phyloP scores from a whole-genome alignment of 2,329 filamentous ascomycete species.

The Fusarium floridanum region DNA sequence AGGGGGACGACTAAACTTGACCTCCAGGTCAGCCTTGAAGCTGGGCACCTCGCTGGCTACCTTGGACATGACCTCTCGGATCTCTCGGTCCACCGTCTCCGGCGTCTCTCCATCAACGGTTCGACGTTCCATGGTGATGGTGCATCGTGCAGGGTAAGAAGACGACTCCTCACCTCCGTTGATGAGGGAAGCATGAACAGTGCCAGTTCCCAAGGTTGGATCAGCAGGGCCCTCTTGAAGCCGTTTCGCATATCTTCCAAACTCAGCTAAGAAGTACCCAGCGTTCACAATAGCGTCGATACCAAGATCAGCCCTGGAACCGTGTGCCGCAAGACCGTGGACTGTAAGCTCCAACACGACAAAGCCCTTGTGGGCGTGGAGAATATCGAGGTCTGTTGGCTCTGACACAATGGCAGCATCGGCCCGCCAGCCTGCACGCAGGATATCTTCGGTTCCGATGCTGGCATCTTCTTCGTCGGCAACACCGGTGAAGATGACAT shows the following conservation, averaged over 20 bases:
- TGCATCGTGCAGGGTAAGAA: constrained; percentile 64
- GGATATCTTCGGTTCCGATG: constrained; percentile 63
- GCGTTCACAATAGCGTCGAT: constrained; percentile 64
- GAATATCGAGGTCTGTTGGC: constrained; percentile 58
- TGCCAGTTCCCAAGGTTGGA: constrained; percentile 52
- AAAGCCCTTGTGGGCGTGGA: constrained; percentile 65
- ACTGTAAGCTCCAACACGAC: constrained; percentile 59
- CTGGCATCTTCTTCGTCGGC: constrained; percentile 66
- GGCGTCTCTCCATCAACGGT: constrained; percentile 60
- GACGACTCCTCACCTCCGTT: constrained; percentile 65
- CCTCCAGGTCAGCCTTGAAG: constrained; percentile 57
- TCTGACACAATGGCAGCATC: constrained; percentile 65
- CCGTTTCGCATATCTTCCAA: constrained; percentile 57
- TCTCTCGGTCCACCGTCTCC: constrained; percentile 52
- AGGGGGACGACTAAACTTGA: constrained; percentile 58
- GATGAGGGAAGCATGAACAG: constrained; percentile 62
- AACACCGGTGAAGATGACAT: constrained; percentile 66
- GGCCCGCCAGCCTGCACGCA: constrained; percentile 65
- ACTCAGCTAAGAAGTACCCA: constrained; percentile 60
- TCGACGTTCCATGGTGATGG: constrained; percentile 61
- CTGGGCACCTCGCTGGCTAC: constrained; percentile 49
- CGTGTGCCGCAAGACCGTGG: constrained; percentile 57
- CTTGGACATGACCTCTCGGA: constrained; percentile 53
- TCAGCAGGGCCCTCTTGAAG: constrained; percentile 50
- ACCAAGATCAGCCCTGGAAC: constrained; percentile 58